phyloP scores from a whole-genome alignment of 2,329 filamentous ascomycete genomes.

The Teratosphaeria viscida region DNA sequence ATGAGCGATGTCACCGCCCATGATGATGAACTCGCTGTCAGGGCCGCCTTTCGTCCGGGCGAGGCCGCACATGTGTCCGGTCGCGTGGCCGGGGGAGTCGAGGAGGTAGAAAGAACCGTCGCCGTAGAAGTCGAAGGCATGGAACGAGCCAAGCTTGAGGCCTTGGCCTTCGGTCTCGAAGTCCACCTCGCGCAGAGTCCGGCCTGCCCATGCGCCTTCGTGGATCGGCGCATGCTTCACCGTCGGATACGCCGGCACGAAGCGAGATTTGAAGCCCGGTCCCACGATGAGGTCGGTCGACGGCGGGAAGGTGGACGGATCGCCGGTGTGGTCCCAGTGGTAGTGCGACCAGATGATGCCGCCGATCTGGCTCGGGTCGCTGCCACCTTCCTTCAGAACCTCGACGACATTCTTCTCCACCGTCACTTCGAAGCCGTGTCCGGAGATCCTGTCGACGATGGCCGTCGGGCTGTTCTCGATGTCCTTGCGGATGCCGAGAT shows the following conservation, averaged over 20 bases:
- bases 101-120: conserved; percentile 48
- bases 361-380: conserved; percentile 27
- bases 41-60: conserved; percentile 28
- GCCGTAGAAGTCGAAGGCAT: conserved; percentile 43
- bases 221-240: conserved; percentile 25
- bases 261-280: conserved; percentile 28
- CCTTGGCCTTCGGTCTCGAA: conserved; percentile 21
- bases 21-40: conserved; percentile 32
- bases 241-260: conserved; percentile 33
- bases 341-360: conserved; percentile 25
- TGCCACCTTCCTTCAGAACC: conserved; percentile 30
- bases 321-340: conserved; percentile 29
- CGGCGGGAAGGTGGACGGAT: conserved; percentile 32
- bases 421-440: conserved; percentile 22
- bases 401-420: conserved; percentile 35
- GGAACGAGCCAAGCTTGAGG: conserved; percentile 32
- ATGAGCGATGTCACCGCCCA: conserved; percentile 40
- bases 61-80: conserved; percentile 40
- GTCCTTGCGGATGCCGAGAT: conserved; percentile 37
- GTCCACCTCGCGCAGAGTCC: conserved; percentile 26
- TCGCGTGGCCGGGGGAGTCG: conserved; percentile 41
- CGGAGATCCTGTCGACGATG: conserved; percentile 15
- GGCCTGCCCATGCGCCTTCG: conserved; percentile 28
- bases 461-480: conserved; percentile 23
- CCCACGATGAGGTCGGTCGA: conserved; percentile 24